Conservation (phyloP, 2,329 filamentous ascomycete species). For the Biscogniauxia sp. region DNA sequence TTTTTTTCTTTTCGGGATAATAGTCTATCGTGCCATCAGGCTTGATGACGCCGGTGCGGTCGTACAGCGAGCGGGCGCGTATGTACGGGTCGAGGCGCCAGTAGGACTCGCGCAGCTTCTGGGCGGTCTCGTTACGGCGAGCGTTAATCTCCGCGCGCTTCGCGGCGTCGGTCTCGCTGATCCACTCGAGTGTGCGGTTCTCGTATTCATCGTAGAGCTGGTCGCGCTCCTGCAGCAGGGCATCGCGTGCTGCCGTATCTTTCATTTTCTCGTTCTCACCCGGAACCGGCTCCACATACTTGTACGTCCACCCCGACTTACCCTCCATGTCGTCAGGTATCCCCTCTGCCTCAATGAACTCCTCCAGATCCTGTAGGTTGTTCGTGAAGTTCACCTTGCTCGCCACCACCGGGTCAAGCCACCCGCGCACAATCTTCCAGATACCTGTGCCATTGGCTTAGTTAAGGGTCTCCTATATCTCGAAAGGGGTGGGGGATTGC, state of each 20-base stretch:
- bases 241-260: constrained; percentile 59
- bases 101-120: constrained; percentile 69
- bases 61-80: constrained; percentile 78
- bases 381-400: constrained; percentile 93
- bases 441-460: constrained; percentile 61
- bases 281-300: constrained; percentile 71
- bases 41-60: constrained; percentile 72
- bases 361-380: constrained; percentile 71
- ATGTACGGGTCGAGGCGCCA: constrained; percentile 89
- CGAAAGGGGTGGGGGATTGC: constrained; percentile 25
- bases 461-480: not conserved
- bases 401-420: constrained; percentile 95
- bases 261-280: constrained; percentile 78
- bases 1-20: constrained; percentile 46
- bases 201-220: constrained; percentile 72
- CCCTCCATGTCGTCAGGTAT: constrained; percentile 85
- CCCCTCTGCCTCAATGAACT: constrained; percentile 67
- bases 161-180: constrained; percentile 48
- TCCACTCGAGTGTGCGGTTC: constrained; percentile 72
- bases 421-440: constrained; percentile 92
- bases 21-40: constrained; percentile 68
- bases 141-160: constrained; percentile 49
- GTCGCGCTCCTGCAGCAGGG: constrained; percentile 61
- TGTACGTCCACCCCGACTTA: constrained; percentile 79
- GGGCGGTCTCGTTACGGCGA: constrained; percentile 61